Base-by-base conservation (phyloP, 192 early-diverging fungal species). In the Gonapodya sp. region DNA sequence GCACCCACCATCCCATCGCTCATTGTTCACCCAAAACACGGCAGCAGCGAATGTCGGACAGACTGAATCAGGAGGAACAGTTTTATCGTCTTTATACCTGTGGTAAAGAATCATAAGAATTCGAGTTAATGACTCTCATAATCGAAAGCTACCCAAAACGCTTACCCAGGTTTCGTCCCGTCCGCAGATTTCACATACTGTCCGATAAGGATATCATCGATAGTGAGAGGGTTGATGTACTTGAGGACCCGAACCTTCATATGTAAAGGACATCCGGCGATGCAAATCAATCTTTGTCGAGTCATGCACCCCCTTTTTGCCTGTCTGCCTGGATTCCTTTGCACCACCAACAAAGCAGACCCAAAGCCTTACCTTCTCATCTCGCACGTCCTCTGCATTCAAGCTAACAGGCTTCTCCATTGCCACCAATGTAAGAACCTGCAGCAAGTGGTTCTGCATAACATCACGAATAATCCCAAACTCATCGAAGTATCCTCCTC, bases 401-500 rank as follows among this genome's bases (percentile, higher is more conserved):
- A 96, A 87, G 2, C 93, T 92, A 36, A 93, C 91, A 16, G 97
- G 97, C 78, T 92, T 91, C 84, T 97, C 93, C 97, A 99, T 99
- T 30, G 96, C 97, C 79, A 97, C 91, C 46, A 99, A 88, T 73
- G 94, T 91, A 83, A 99, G 87, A 35, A 99, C 93, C 87, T 99
- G 97, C 36, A 99, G 85, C 81, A 99, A 81, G 85, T 99, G 93
- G 91, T 88, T 88, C 82, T 85, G 85, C 86, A 86, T 89, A 73
- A 98, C 97, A 83, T 98, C 97, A 80, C 97, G 95, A 82, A 98
- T 96, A 73, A 98, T 97, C 33, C 97, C 97, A 89, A 96, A 97
- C 87, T 97, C 96, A 84, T 99, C 96, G 92, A 99, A 97, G 89
- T 98, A 98, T 0, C 97, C 97, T 77, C 97, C 97, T 73, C 97